Percentiles rank a stretch among this genome's conserved stretches.
phyloP scores from a whole-genome alignment of 495 filamentous ascomycete genomes.

The Cercophora samala region DNA sequence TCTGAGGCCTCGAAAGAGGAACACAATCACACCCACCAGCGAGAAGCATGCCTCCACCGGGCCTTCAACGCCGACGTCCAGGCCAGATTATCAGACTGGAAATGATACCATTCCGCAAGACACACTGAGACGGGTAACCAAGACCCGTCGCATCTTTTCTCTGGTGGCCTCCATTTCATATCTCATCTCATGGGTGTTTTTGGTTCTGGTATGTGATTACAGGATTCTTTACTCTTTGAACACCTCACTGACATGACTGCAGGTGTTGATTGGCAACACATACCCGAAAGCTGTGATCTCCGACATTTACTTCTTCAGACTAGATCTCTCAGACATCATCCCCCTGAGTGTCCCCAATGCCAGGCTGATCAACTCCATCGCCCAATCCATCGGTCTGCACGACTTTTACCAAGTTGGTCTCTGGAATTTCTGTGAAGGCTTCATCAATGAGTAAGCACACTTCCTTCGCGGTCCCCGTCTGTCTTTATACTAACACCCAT shows the following conservation, averaged over 20 bases:
- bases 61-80: constrained; percentile 1
- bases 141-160: constrained; percentile 51
- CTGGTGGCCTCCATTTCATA: constrained; percentile 66
- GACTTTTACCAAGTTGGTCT: constrained; percentile 93
- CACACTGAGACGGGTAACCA: constrained; percentile 52
- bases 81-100: background rate
- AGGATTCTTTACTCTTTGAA: background rate
- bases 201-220: constrained; percentile 56
- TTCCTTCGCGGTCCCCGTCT: background rate
- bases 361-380: constrained; percentile 77
- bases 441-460: constrained; percentile 49
- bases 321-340: constrained; percentile 81
- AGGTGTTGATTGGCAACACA: constrained; percentile 68
- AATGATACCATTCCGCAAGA: background rate
- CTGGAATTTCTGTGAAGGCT: constrained; percentile 89
- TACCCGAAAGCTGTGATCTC: constrained; percentile 56
- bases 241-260: constrained; percentile 15
- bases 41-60: background rate
- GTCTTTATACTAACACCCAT: constrained; percentile 11
- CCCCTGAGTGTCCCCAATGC: constrained; percentile 71
- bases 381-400: constrained; percentile 81
- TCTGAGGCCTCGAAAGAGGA: constrained; percentile 19
- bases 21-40: background rate
- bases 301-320: constrained; percentile 75
- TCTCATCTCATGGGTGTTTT: constrained; percentile 68